A percentile compares a stretch with the other conserved stretches of the same genome.
These are phyloP conservation scores for Nyctanthes arbortristis DNA, from an alignment of 257 asterid species.

Conservation along the genomic window DNA sequence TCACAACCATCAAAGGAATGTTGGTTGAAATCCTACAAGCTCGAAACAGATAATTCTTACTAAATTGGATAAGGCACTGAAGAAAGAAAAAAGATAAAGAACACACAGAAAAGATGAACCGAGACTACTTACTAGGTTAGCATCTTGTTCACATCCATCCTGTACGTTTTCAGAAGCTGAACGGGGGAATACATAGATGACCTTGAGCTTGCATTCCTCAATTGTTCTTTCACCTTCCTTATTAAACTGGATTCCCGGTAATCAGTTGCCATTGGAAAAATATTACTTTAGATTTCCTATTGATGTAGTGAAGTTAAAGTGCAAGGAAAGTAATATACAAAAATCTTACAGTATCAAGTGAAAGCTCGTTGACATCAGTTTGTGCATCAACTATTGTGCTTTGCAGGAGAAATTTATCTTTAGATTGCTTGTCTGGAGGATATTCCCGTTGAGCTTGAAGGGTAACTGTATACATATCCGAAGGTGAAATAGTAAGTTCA, in stretches of 20 bases:
- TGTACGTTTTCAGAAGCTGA: conserved; percentile 33
- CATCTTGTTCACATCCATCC: conserved; percentile 36
- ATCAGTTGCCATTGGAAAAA: conserved; percentile 17
- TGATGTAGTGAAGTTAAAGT: conserved; percentile 1
- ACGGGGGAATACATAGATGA: conserved; percentile 47
- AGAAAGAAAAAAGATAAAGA: background rate
- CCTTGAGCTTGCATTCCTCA: conserved; percentile 78
- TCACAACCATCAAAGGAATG: background rate
- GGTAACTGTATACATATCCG: conserved; percentile 50
- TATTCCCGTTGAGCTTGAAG: conserved; percentile 80
- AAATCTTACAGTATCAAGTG: conserved; percentile 57
- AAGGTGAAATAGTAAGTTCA: background rate
- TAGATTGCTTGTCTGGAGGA: conserved; percentile 80
- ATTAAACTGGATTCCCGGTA: conserved; percentile 47
- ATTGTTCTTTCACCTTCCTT: conserved; percentile 58
- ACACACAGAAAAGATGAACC: background rate
- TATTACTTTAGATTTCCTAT: background rate
- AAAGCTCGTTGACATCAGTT: conserved; percentile 62
- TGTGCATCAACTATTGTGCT: conserved; percentile 55
- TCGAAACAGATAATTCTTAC: background rate
- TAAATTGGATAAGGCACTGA: background rate
- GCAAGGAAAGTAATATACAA: background rate
- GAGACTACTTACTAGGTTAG: conserved; percentile 37
- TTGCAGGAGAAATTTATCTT: conserved; percentile 77
- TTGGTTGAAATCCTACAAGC: background rate